Conservation (phyloP, 805 yeast genomes). For the Vanderwaltozyma polyspora region DNA sequence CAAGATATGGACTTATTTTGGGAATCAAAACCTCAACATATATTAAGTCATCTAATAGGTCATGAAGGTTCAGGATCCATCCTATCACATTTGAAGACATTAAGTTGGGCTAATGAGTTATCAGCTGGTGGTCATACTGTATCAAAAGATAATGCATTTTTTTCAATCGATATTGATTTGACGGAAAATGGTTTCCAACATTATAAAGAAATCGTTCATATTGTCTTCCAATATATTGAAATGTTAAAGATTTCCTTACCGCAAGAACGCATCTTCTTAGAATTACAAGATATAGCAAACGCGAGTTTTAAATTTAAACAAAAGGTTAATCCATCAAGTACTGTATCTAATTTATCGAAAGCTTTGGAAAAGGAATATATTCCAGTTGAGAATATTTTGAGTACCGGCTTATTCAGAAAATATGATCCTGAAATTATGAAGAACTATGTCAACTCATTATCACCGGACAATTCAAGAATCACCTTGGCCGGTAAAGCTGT, state of each 20-base stretch:
- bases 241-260: conserved; percentile 50
- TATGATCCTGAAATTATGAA: conserved; percentile 46
- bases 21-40: conserved; percentile 58
- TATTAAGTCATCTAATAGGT: conserved; percentile 74
- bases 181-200: conserved; percentile 60
- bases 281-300: conserved; percentile 54
- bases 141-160: conserved; percentile 55
- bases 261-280: conserved; percentile 71
- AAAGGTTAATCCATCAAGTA: conserved; percentile 57
- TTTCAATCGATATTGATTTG: conserved; percentile 62
- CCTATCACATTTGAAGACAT: conserved; percentile 51
- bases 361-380: conserved; percentile 45
- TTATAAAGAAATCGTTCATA: conserved; percentile 48
- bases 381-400: conserved; percentile 56
- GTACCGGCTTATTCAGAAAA: conserved; percentile 43
- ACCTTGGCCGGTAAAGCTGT: conserved; percentile 43
- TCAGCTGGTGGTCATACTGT: conserved; percentile 61
- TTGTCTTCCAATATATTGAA: conserved; percentile 62
- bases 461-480: conserved; percentile 49
- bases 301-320: conserved; percentile 73
- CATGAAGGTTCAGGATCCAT: conserved; percentile 89
- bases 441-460: conserved; percentile 39
- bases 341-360: conserved; percentile 60
- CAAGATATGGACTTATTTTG: conserved; percentile 68
- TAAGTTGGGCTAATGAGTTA: conserved; percentile 72